Evolutionary conservation across 345 rosid species (phyloP), one percentile per base, ranked within the genome.

Genomic region (Durio zibethinus): DNA sequence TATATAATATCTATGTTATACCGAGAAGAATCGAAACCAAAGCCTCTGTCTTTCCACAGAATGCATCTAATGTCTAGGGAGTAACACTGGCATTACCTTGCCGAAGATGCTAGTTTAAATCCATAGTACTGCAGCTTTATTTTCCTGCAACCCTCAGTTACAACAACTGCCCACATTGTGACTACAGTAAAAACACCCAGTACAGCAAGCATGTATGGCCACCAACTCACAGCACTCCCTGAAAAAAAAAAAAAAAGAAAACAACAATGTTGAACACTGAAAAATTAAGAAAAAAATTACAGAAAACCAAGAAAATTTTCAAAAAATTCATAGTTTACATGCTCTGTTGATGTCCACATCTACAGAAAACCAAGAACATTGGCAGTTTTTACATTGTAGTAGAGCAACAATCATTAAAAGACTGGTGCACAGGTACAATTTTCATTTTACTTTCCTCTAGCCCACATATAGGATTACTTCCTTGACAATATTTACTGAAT

Each of bases 121-220:
- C 99, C 98, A 85, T 95, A 93, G 72, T 91, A 95, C 81, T 90
- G 98, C 81, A 95, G 84, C 83, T 95, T 95, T 78, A 95, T 87
- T 85, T 95, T 95, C 88, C 99, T 88, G 90, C 96, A 93, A 79
- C 99, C 98, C 85, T 93, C 97, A 15, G 99, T 93, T 53, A 95
- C 93, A 72, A 95, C 88, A 78, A 92, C 96, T 40, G 99, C 99
- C 90, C 91, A 88, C 99, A 95, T 93, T 35, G 99, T 93, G 72
- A 95, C 96, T 14, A 90, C 33, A 12, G 91, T 90, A 79, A 91
- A 95, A 83, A 88, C 77, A 74, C 92, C 94, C 77, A 93, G 66
- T 77, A 93, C 82, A 4, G 86, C 93, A 63, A 93, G 79, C 80
- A 87, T 69, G 74, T 90, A 94, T 4, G 92, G 98, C 94, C 84